Evolutionary conservation across 2,329 filamentous ascomycete genomes (phyloP).

Genomic region (Endothia cerciana): DNA sequence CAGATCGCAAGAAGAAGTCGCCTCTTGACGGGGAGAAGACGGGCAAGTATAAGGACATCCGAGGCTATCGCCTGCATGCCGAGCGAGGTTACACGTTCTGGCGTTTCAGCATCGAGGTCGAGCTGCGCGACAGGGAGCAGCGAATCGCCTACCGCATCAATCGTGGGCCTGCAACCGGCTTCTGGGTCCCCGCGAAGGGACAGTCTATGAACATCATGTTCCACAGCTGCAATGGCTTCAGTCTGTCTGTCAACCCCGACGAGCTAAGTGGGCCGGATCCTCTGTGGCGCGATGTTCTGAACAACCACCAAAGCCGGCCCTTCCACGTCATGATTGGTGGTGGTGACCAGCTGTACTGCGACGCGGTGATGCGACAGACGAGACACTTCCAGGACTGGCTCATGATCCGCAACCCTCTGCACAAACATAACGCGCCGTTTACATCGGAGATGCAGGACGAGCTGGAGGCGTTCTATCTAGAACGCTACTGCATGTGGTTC

Average conservation of each 20-base stretch:
- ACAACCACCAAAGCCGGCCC: constrained; percentile 84
- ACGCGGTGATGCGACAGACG: constrained; percentile 77
- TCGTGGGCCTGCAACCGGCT: constrained; percentile 81
- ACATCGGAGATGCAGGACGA: constrained; percentile 83
- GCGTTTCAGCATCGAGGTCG: constrained; percentile 94
- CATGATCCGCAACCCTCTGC: constrained; percentile 73
- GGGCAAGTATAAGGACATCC: constrained; percentile 81
- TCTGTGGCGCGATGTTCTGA: constrained; percentile 94
- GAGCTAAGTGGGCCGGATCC: constrained; percentile 91
- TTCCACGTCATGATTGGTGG: constrained; percentile 99
- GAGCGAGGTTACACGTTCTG: constrained; percentile 93
- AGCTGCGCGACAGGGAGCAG: constrained; percentile 76
- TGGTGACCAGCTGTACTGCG: constrained; percentile 96
- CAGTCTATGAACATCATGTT: constrained; percentile 99
- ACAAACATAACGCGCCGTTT: constrained; percentile 81
- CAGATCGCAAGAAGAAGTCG: constrained; percentile 56
- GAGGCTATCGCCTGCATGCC: constrained; percentile 78
- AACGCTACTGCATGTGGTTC: constrained; percentile 93
- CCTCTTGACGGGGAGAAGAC: constrained; percentile 77
- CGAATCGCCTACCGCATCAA: constrained; percentile 97
- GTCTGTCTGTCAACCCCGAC: constrained; percentile 74
- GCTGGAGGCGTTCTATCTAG: constrained; percentile 84
- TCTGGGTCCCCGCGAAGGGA: constrained; percentile 87
- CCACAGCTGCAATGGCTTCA: constrained; percentile 97
- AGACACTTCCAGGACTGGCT: constrained; percentile 83